Evolutionary conservation across 2,329 filamentous ascomycete genomes (phyloP).

Genomic region (Fusarium clavum): DNA sequence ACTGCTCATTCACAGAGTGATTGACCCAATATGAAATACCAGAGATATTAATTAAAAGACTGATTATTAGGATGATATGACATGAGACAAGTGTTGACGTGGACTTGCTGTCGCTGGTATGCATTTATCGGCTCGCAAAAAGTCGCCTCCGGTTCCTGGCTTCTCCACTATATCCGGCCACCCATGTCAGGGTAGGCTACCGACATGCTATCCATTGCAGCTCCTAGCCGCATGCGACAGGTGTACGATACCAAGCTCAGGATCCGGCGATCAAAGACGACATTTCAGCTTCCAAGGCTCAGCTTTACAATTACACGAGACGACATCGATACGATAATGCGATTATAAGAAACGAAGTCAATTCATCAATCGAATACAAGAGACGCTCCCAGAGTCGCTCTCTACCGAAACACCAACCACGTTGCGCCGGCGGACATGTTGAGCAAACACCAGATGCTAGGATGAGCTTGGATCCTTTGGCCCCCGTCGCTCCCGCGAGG

Average conservation of each 20-base stretch:
- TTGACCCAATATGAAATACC: neutral
- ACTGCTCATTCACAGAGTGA: slow-evolving; percentile 2
- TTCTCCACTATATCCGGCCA: slow-evolving; percentile 40
- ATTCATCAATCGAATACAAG: slow-evolving; percentile 10
- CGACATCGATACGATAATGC: slow-evolving; percentile 29
- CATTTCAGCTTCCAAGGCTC: slow-evolving; percentile 13
- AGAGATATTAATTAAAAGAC: neutral
- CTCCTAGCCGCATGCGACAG: slow-evolving; percentile 48
- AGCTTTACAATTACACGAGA: slow-evolving; percentile 2
- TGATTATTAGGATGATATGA: slow-evolving; percentile 1
- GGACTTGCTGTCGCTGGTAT: slow-evolving; percentile 19
- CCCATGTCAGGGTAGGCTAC: slow-evolving; percentile 33
- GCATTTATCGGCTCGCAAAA: slow-evolving; percentile 46
- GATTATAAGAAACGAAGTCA: slow-evolving; percentile 10
- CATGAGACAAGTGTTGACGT: slow-evolving; percentile 12
- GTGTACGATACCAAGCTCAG: slow-evolving; percentile 44
- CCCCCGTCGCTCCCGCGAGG: slow-evolving; percentile 90
- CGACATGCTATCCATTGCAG: slow-evolving; percentile 33
- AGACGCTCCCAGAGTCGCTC: slow-evolving; percentile 33
- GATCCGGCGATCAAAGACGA: slow-evolving; percentile 25
- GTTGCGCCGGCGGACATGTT: slow-evolving; percentile 48
- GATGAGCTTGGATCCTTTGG: slow-evolving; percentile 90
- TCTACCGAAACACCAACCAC: slow-evolving; percentile 29
- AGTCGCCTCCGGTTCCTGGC: slow-evolving; percentile 41
- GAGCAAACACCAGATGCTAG: slow-evolving; percentile 60